Evolutionary conservation across 2,329 filamentous ascomycete species (phyloP).

Genomic region (Aureobasidium uvarum): DNA sequence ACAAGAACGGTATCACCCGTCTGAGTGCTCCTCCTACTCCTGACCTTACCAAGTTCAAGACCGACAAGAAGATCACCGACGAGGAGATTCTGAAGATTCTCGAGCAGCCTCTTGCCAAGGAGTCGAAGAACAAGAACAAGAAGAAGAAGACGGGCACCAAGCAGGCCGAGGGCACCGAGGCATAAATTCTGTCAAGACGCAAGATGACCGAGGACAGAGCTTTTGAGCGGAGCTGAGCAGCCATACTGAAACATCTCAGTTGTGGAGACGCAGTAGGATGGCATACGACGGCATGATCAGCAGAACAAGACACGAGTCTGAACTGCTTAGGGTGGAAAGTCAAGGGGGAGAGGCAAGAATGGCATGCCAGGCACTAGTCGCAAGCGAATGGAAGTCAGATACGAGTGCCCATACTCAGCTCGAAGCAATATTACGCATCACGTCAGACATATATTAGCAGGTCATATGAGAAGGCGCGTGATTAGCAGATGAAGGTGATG

Average conservation of each 20-base stretch:
- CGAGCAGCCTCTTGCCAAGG: conserved; percentile 72
- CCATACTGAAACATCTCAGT: neutral
- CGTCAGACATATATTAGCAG: conserved; percentile 14
- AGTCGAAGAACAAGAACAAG: conserved; percentile 68
- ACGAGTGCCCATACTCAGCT: conserved; percentile 12
- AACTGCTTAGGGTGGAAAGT: neutral
- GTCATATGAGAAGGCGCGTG: neutral
- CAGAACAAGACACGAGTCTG: conserved; percentile 13
- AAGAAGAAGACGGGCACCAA: conserved; percentile 74
- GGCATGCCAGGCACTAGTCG: conserved; percentile 12
- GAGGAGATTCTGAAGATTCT: conserved; percentile 95
- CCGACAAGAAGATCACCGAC: conserved; percentile 96
- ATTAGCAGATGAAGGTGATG: conserved; percentile 6
- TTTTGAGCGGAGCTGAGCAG: conserved; percentile 1
- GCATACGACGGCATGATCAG: conserved; percentile 7
- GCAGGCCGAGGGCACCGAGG: conserved; percentile 48
- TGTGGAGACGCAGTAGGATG: conserved; percentile 5
- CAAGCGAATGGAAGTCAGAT: conserved; percentile 13
- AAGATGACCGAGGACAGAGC: neutral
- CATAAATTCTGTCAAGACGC: conserved; percentile 33
- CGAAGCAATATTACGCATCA: conserved; percentile 20
- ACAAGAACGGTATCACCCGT: conserved; percentile 93
- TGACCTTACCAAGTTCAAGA: conserved; percentile 80
- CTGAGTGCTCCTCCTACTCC: conserved; percentile 72
- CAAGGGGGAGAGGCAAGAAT: neutral